phyloP scores from a whole-genome alignment of 2,329 filamentous ascomycete species.

The Paracoccidioides lutzii region DNA sequence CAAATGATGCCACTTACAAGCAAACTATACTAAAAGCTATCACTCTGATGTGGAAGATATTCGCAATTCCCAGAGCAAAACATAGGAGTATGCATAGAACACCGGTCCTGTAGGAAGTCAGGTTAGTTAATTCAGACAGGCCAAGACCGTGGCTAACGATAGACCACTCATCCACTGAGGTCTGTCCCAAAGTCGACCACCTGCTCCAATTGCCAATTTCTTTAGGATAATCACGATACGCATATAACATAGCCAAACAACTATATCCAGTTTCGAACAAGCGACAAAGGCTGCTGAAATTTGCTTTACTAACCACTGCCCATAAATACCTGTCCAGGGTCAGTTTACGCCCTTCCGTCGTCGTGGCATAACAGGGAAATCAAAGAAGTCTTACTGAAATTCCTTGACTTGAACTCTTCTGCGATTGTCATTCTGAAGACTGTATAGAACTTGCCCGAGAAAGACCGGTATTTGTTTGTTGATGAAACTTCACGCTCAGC shows the following conservation, averaged over 20 bases:
- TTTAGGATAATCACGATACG: background rate
- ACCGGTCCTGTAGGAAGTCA: slow-evolving; percentile 27
- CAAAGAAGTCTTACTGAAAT: slow-evolving; percentile 45
- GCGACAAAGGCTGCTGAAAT: background rate
- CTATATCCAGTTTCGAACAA: background rate
- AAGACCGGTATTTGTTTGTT: background rate
- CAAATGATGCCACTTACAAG: slow-evolving; percentile 34
- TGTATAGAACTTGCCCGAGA: background rate
- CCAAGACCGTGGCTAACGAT: too few species aligned
- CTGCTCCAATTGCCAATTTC: background rate
- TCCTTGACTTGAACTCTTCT: slow-evolving; percentile 51
- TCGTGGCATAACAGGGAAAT: slow-evolving; percentile 6
- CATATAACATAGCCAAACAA: background rate
- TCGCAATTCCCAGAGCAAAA: slow-evolving; percentile 55
- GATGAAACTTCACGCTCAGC: background rate
- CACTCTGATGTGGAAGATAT: slow-evolving; percentile 48
- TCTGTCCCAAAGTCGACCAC: background rate
- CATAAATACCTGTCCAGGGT: slow-evolving; percentile 47
- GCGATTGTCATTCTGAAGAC: slow-evolving; percentile 36
- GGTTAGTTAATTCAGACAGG: background rate
- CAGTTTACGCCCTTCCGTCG: slow-evolving; percentile 1
- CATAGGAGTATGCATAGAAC: slow-evolving; percentile 52
- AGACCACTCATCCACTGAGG: background rate
- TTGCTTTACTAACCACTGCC: slow-evolving; percentile 47
- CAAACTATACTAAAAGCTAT: slow-evolving; percentile 49